A percentile compares a stretch with the other conserved stretches of the same genome.
These are phyloP conservation scores for Saccharum hybrid DNA, from an alignment of 202 grass and related monocot genomes.

Conservation along the genomic window DNA sequence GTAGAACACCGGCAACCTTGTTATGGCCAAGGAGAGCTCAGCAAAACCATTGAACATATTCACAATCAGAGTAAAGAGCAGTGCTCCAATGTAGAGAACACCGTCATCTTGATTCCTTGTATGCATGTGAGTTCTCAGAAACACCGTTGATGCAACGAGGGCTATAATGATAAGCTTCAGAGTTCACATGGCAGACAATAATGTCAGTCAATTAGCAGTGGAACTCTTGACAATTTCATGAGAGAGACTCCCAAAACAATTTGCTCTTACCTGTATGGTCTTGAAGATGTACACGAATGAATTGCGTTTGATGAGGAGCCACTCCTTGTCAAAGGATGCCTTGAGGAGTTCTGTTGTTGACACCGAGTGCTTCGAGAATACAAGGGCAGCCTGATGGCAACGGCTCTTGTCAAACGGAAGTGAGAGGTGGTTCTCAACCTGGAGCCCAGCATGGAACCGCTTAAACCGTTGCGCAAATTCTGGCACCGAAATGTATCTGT, in stretches of 20 bases:
- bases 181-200: slow-evolving; percentile 37
- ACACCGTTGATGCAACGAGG: slow-evolving; percentile 71
- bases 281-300: slow-evolving; percentile 98
- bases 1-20: slow-evolving; percentile 94
- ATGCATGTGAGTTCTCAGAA: slow-evolving; percentile 84
- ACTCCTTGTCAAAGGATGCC: slow-evolving; percentile 89
- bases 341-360: slow-evolving; percentile 77
- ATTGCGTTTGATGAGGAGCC: slow-evolving; percentile 98
- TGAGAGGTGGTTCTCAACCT: slow-evolving; percentile 83
- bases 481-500: slow-evolving; percentile 82
- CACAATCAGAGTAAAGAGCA: slow-evolving; percentile 79
- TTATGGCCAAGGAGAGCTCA: slow-evolving; percentile 83
- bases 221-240: neutral
- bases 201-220: slow-evolving; percentile 21
- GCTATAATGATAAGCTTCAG: slow-evolving; percentile 80
- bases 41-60: slow-evolving; percentile 99
- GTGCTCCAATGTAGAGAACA: slow-evolving; percentile 75
- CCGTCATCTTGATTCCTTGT: slow-evolving; percentile 68
- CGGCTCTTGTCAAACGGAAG: slow-evolving; percentile 75
- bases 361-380: slow-evolving; percentile 74
- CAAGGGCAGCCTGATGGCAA: slow-evolving; percentile 81
- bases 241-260: neutral
- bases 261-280: slow-evolving; percentile 65
- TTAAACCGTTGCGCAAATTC: slow-evolving; percentile 76
- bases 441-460: slow-evolving; percentile 75